Evolutionary conservation across 2,329 filamentous ascomycete species (phyloP).

Genomic region (Aureobasidium sp.): DNA sequence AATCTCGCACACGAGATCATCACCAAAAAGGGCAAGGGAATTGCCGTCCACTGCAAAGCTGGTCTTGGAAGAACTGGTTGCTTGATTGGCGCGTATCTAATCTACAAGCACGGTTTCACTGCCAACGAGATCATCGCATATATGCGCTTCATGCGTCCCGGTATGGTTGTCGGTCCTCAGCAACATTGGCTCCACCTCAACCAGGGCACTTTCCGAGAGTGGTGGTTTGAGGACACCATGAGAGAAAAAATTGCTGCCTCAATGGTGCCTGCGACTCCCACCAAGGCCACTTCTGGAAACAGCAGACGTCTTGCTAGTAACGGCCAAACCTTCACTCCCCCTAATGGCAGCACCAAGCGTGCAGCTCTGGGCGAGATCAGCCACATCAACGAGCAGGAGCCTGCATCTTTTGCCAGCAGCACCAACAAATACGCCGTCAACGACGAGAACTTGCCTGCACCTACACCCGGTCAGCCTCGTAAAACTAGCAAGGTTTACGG

Average conservation of each 20-base stretch:
- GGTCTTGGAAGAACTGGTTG: slow-evolving; percentile 92
- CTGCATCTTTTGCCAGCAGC: slow-evolving; percentile 9
- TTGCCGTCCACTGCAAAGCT: slow-evolving; percentile 98
- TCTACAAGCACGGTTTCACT: slow-evolving; percentile 95
- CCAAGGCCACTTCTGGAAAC: slow-evolving; percentile 36
- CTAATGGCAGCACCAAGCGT: slow-evolving; percentile 64
- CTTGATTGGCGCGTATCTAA: slow-evolving; percentile 92
- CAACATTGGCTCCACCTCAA: slow-evolving; percentile 99
- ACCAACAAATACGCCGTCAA: slow-evolving; percentile 53
- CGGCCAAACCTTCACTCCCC: slow-evolving; percentile 72
- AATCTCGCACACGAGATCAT: slow-evolving; percentile 93
- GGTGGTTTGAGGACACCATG: slow-evolving; percentile 77
- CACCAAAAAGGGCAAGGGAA: slow-evolving; percentile 79
- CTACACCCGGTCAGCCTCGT: slow-evolving; percentile 89
- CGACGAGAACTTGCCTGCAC: slow-evolving; percentile 88
- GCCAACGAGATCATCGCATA: slow-evolving; percentile 95
- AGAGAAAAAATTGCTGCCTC: slow-evolving; percentile 70
- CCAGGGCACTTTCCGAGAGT: slow-evolving; percentile 94
- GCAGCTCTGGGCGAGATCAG: slow-evolving; percentile 92
- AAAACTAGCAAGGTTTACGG: slow-evolving; percentile 75
- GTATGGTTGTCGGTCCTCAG: slow-evolving; percentile 97
- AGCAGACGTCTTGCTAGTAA: slow-evolving; percentile 51
- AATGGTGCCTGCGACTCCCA: slow-evolving; percentile 50
- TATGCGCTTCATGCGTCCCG: slow-evolving; percentile 96
- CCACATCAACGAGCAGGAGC: slow-evolving; percentile 57